A percentile compares a stretch with the other conserved stretches of the same genome.
Evolutionary conservation across 2,329 filamentous ascomycete species (phyloP).

Genomic region (Epichloe baconii): DNA sequence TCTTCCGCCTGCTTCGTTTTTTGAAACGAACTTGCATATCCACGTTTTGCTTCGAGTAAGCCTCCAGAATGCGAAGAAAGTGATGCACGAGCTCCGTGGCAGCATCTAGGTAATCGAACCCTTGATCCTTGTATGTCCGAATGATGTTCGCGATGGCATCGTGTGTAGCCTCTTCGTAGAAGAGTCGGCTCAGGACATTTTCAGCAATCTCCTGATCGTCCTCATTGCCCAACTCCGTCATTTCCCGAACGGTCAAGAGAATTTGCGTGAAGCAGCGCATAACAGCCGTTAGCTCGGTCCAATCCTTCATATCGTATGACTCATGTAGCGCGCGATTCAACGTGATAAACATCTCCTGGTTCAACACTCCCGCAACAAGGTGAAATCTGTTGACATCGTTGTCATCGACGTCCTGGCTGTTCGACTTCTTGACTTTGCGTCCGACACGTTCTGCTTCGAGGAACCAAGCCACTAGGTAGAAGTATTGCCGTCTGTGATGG

Average conservation of each 20-base stretch:
- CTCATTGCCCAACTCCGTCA: slow-evolving; percentile 70
- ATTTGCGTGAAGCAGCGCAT: slow-evolving; percentile 96
- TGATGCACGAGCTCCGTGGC: slow-evolving; percentile 84
- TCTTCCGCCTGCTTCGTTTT: slow-evolving; percentile 60
- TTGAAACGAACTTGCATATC: slow-evolving; percentile 87
- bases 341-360: slow-evolving; percentile 88
- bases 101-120: slow-evolving; percentile 85
- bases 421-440: slow-evolving; percentile 43
- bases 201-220: slow-evolving; percentile 98
- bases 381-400: slow-evolving; percentile 65
- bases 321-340: slow-evolving; percentile 73
- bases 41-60: slow-evolving; percentile 87
- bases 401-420: slow-evolving; percentile 25
- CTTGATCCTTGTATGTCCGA: slow-evolving; percentile 82
- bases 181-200: slow-evolving; percentile 93
- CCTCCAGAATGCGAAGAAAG: slow-evolving; percentile 81
- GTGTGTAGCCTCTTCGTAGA: slow-evolving; percentile 93
- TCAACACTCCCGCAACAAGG: slow-evolving; percentile 77
- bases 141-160: slow-evolving; percentile 73
- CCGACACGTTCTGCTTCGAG: slow-evolving; percentile 71
- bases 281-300: slow-evolving; percentile 73
- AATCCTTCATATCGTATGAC: slow-evolving; percentile 69
- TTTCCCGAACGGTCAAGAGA: slow-evolving; percentile 80
- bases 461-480: slow-evolving; percentile 90
- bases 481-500: slow-evolving; percentile 73